Percentiles rank a stretch among this genome's conserved stretches.
phyloP scores from a whole-genome alignment of 768 basidiomycete species.

The Crassisporium funariophilum region DNA sequence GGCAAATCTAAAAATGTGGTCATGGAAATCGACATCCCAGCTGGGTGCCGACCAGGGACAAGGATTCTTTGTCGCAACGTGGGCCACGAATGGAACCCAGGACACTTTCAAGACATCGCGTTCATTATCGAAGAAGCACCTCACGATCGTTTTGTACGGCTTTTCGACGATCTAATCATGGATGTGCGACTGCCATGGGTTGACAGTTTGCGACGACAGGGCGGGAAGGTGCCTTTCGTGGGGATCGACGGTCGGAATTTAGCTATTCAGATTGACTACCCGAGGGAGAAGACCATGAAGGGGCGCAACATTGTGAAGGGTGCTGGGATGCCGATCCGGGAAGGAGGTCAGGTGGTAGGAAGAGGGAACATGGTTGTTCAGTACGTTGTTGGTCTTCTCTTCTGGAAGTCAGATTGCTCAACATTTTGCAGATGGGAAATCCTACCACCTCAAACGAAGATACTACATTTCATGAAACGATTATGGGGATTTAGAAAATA shows the following conservation, averaged over 20 bases:
- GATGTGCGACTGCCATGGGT: slow-evolving; percentile 59
- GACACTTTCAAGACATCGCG: slow-evolving; percentile 62
- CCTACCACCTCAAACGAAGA: slow-evolving; percentile 30
- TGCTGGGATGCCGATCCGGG: slow-evolving; percentile 70
- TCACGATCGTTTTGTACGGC: slow-evolving; percentile 58
- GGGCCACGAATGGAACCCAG: slow-evolving; percentile 64
- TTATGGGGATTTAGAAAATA: slow-evolving; percentile 24
- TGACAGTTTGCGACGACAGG: slow-evolving; percentile 48
- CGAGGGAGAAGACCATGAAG: slow-evolving; percentile 49
- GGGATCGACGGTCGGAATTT: slow-evolving; percentile 63
- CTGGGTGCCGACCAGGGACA: slow-evolving; percentile 63
- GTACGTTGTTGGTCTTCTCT: slow-evolving; percentile 38
- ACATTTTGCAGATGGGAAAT: slow-evolving; percentile 41
- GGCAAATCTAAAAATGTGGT: slow-evolving; percentile 53
- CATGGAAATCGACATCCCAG: slow-evolving; percentile 60
- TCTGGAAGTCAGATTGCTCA: background rate
- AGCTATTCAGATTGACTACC: slow-evolving; percentile 52
- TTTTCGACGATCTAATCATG: slow-evolving; percentile 57
- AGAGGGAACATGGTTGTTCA: slow-evolving; percentile 66
- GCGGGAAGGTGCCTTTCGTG: slow-evolving; percentile 50
- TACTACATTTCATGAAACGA: slow-evolving; percentile 32
- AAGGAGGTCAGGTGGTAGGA: slow-evolving; percentile 52
- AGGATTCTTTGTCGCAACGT: slow-evolving; percentile 61
- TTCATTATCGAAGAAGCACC: slow-evolving; percentile 64
- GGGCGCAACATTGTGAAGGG: slow-evolving; percentile 55